phyloP scores from a whole-genome alignment of 371 early-diverging fungal species.

The Blyttiomyces sp. region DNA sequence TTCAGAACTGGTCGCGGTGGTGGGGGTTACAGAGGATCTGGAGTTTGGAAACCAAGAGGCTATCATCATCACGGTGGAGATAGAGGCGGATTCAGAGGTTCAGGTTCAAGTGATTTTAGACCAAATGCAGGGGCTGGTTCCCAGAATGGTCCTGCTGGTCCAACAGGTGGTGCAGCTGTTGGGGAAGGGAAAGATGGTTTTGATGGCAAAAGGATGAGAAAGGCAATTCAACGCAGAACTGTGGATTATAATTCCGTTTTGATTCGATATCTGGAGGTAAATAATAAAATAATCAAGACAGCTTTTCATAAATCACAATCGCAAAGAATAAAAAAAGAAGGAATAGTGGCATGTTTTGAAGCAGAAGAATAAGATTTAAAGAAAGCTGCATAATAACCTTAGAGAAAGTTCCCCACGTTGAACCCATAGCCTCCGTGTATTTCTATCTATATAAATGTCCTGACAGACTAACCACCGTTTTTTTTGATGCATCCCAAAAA shows the following conservation, averaged over 20 bases:
- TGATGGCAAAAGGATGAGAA: constrained; percentile 93
- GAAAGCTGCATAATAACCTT: too few relatives aligned
- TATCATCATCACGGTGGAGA: too few relatives aligned
- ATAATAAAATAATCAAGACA: constrained; percentile 7
- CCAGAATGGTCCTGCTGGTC: not conserved
- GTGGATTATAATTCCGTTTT: constrained; percentile 92
- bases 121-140: not conserved
- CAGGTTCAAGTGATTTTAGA: too few relatives aligned
- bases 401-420: not conserved
- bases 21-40: not conserved
- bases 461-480: too few relatives aligned
- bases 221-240: constrained; percentile 90
- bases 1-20: not conserved
- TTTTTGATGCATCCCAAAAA: too few relatives aligned
- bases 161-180: not conserved
- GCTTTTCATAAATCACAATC: not conserved
- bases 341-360: too few relatives aligned
- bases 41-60: not conserved
- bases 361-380: too few relatives aligned
- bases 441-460: too few relatives aligned
- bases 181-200: constrained; percentile 26
- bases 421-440: too few relatives aligned
- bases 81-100: not conserved
- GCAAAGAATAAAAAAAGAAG: not conserved
- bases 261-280: constrained; percentile 77